Percentiles rank a stretch among this genome's conserved stretches.
phyloP scores from a whole-genome alignment of 2,329 filamentous ascomycete genomes.

The Helminthosporium solani region DNA sequence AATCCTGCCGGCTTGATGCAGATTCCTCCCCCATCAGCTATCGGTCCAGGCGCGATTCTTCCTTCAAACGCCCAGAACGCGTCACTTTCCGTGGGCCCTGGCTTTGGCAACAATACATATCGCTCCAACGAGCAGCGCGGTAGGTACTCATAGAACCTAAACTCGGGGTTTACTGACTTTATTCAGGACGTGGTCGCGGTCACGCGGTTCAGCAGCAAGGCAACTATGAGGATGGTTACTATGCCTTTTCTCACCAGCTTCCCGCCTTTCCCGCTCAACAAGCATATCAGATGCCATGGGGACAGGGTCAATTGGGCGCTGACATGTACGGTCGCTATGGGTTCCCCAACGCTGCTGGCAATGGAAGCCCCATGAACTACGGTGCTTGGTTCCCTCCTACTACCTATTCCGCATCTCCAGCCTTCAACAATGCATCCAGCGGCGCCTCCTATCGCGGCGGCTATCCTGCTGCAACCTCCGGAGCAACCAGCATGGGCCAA shows the following conservation, averaged over 20 bases:
- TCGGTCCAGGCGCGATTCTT: slow-evolving; percentile 41
- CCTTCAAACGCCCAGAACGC: slow-evolving; percentile 20
- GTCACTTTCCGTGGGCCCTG: slow-evolving; percentile 33
- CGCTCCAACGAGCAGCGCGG: slow-evolving; percentile 31
- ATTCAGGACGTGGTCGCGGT: slow-evolving; percentile 17
- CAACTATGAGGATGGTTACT: slow-evolving; percentile 28
- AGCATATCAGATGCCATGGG: slow-evolving; percentile 28
- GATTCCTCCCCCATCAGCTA: slow-evolving; percentile 39
- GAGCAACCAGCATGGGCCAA: neutral
- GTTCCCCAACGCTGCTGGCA: slow-evolving; percentile 23
- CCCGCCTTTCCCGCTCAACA: slow-evolving; percentile 25
- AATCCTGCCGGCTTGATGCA: slow-evolving; percentile 37
- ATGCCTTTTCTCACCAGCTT: slow-evolving; percentile 36
- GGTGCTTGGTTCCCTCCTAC: slow-evolving; percentile 33
- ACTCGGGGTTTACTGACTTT: slow-evolving; percentile 10
- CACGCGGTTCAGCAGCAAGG: slow-evolving; percentile 18
- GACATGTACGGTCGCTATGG: slow-evolving; percentile 26
- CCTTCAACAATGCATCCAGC: slow-evolving; percentile 22
- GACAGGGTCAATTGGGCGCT: slow-evolving; percentile 23
- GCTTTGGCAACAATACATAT: slow-evolving; percentile 30
- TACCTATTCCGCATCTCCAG: slow-evolving; percentile 24
- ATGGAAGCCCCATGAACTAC: slow-evolving; percentile 36
- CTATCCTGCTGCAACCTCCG: slow-evolving; percentile 15
- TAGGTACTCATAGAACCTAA: slow-evolving; percentile 12
- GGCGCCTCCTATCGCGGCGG: slow-evolving; percentile 24